A percentile compares a stretch with the other conserved stretches of the same genome.
These are phyloP conservation scores for Fusarium clavum DNA, from an alignment of 2,329 filamentous ascomycete genomes.

Conservation along the genomic window DNA sequence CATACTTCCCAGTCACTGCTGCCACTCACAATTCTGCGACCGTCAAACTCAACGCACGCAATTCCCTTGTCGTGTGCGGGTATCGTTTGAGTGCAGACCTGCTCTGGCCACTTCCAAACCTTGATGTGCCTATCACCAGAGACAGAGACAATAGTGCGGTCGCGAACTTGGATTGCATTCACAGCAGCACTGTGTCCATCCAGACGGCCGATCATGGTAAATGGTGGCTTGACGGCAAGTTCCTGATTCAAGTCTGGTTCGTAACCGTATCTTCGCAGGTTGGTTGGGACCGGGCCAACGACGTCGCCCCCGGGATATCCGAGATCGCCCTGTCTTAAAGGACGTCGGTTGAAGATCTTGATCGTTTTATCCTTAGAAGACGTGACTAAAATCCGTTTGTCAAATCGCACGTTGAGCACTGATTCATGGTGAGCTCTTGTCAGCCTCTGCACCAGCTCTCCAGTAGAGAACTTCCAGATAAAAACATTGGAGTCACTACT, in stretches of 20 bases:
- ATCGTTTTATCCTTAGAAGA: conserved; percentile 98
- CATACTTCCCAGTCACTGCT: conserved; percentile 97
- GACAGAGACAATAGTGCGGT: conserved; percentile 89
- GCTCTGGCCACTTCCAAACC: conserved; percentile 90
- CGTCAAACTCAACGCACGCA: conserved; percentile 97
- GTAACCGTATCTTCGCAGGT: conserved; percentile 66
- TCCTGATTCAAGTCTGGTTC: conserved; percentile 60
- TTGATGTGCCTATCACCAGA: conserved; percentile 95
- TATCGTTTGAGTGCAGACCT: conserved; percentile 80
- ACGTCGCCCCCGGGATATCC: conserved; percentile 61
- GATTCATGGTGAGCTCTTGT: conserved; percentile 85
- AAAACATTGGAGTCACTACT: conserved; percentile 94
- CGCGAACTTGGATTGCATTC: conserved; percentile 92
- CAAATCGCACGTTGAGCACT: conserved; percentile 92
- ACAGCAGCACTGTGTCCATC: conserved; percentile 91
- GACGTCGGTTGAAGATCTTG: conserved; percentile 90
- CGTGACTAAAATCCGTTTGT: conserved; percentile 90
- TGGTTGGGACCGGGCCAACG: conserved; percentile 65
- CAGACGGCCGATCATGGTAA: conserved; percentile 80
- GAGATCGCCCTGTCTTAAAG: conserved; percentile 70
- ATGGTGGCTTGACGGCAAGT: conserved; percentile 70
- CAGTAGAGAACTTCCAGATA: conserved; percentile 93
- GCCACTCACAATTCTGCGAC: conserved; percentile 90
- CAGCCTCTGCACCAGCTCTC: conserved; percentile 81
- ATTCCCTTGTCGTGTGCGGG: conserved; percentile 94